Conservation (phyloP, 441 rosid genomes). For the Adansonia rubrostipa region DNA sequence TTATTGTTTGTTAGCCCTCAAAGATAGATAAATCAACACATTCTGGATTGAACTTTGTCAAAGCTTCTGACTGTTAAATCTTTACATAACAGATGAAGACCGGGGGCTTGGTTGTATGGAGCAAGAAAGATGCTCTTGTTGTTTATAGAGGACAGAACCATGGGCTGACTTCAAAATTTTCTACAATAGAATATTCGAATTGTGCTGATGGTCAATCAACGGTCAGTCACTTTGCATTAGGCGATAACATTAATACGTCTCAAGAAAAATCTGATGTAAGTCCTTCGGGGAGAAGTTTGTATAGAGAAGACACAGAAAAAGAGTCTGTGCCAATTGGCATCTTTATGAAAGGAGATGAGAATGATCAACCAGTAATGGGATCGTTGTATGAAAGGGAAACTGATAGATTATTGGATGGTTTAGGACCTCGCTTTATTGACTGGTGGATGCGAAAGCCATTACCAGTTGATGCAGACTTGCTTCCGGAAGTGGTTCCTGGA, state of each 20-base stretch:
- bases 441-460: conserved; percentile 96
- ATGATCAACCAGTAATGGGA: background rate
- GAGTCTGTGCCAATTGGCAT: conserved; percentile 25
- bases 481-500: conserved; percentile 68
- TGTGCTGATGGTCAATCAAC: conserved; percentile 20
- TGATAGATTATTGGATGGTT: conserved; percentile 79
- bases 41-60: conserved; percentile 5
- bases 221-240: conserved; percentile 15
- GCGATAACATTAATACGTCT: conserved; percentile 8
- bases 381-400: conserved; percentile 83
- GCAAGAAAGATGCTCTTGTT: conserved; percentile 59
- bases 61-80: conserved; percentile 12
- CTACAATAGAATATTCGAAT: background rate
- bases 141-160: conserved; percentile 59
- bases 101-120: conserved; percentile 81
- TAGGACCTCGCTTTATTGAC: conserved; percentile 84
- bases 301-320: conserved; percentile 28
- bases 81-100: conserved; percentile 68
- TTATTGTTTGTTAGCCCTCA: background rate
- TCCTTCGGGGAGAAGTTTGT: conserved; percentile 14
- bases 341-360: conserved; percentile 24
- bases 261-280: conserved; percentile 2
- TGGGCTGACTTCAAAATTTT: conserved; percentile 28
- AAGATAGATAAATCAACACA: conserved; percentile 10
- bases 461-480: conserved; percentile 88